Conservation (phyloP, 371 early-diverging fungal genomes). For the Mucor piriformis region DNA sequence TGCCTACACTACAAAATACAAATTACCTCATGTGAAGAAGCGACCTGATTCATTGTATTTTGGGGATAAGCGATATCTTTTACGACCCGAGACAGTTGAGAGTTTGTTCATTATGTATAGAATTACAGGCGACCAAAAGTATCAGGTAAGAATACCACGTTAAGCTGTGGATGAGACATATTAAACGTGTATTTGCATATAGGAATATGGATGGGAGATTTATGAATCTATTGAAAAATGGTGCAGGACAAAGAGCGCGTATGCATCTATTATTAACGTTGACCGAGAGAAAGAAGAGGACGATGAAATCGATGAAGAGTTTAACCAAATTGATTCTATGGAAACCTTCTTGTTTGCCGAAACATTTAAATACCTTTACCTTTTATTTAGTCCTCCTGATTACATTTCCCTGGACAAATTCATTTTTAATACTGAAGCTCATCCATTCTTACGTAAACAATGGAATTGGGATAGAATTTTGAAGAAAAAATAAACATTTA, state of each 20-base stretch:
- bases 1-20: slow-evolving; percentile 19
- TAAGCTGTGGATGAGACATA: no score
- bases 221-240: slow-evolving; percentile 70
- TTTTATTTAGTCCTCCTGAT: slow-evolving; percentile 69
- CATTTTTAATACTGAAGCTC: slow-evolving; percentile 76
- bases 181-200: not conserved
- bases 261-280: slow-evolving; percentile 64
- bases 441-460: slow-evolving; percentile 45
- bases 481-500: not conserved
- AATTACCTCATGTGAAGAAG: slow-evolving; percentile 5
- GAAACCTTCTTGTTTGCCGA: slow-evolving; percentile 83
- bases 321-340: slow-evolving; percentile 50
- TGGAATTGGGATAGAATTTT: slow-evolving; percentile 29
- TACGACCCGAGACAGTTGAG: slow-evolving; percentile 74
- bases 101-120: slow-evolving; percentile 75
- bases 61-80: slow-evolving; percentile 21
- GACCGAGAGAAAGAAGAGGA: slow-evolving; percentile 29
- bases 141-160: slow-evolving; percentile 47
- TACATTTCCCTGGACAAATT: slow-evolving; percentile 70
- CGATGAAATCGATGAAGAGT: slow-evolving; percentile 17
- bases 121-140: slow-evolving; percentile 73
- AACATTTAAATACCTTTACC: slow-evolving; percentile 87
- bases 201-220: slow-evolving; percentile 76
- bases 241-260: slow-evolving; percentile 64
- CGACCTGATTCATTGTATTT: slow-evolving; percentile 21